A percentile compares a stretch with the other conserved stretches of the same genome.
Evolutionary conservation across 106 monocot genomes (phyloP).

Genomic region (Amphibolis antarctica): DNA sequence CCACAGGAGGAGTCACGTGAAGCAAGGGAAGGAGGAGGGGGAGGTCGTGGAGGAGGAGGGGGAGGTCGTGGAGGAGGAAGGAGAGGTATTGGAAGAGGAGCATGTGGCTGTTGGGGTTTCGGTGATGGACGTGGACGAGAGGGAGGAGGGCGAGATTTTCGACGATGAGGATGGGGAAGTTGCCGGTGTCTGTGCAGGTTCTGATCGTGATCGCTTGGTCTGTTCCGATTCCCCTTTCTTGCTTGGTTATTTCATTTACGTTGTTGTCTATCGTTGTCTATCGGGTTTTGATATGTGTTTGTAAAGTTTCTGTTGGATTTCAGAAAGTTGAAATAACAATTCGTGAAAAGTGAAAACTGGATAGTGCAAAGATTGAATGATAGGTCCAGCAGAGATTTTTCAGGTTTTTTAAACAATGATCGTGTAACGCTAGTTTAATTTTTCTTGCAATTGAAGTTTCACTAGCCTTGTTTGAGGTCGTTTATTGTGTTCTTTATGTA

Average conservation of each 20-base stretch:
- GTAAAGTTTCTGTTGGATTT: neutral
- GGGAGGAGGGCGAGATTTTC: constrained; percentile 79
- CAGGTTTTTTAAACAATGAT: neutral
- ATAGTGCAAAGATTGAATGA: neutral
- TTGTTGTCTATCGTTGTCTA: neutral
- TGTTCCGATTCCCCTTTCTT: constrained; percentile 15
- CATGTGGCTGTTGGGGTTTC: neutral
- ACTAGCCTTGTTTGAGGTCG: neutral
- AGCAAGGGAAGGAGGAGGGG: too few relatives aligned
- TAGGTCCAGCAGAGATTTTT: neutral
- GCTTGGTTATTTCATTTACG: neutral
- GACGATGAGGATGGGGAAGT: constrained; percentile 30
- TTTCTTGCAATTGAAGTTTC: neutral
- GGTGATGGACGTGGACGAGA: constrained; percentile 41
- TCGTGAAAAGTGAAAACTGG: neutral
- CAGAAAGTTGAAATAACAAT: constrained; percentile 2
- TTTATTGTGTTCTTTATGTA: neutral
- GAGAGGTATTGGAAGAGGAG: too few relatives aligned
- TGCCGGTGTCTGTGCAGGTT: too few relatives aligned
- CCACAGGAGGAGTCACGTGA: too few relatives aligned
- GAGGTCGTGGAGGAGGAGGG: too few relatives aligned
- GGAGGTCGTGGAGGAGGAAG: too few relatives aligned
- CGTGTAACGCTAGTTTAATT: neutral
- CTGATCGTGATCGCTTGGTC: constrained; percentile 23
- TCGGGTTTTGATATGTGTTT: neutral